Evolutionary conservation across 148 eudicot species (phyloP), one percentile per base, ranked within the genome.

Genomic region (Rhododendron molle): DNA sequence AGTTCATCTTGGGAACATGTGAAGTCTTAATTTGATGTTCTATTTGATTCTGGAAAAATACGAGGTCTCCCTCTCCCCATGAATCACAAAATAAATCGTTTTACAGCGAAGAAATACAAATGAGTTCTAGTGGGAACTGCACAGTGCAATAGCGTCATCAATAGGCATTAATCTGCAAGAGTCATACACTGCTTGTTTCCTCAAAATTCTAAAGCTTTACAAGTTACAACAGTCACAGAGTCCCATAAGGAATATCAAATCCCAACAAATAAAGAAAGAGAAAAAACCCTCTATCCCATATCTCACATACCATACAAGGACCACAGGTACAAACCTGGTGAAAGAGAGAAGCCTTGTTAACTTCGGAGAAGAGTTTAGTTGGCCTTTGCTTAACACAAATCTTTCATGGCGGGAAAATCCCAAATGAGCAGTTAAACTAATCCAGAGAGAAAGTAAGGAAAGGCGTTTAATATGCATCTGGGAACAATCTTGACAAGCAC

Each of bases 401-500:
- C 30, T 2, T 76, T 11, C 20, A n/a, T 26, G 47, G 78, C 2
- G 78, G 79, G n/a, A 76, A 76, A 76, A 28, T 52, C 36, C 32
- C 0, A 52, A 34, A 54, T 32, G 28, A 30, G n/a, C 34, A 5
- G 21, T 5, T 8, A n/a, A 34, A 28, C 15, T 58, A 32, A 21
- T 74, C 81, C 89, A 1, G 38, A 2, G 8, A 13, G 7, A 5
- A 30, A 13, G 2, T 12, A 28, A 3, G 73, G 28, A 1, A 71
- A 71, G 20, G 76, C 21, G 8, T 14, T 34, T 71, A 30, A 12
- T 14, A 30, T 30, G 88, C 80, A 69, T 90, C 87, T 1, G 90
- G 79, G 84, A 73, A 85, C 7, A 86, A 88, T 91, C 90, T 92
- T 80, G 93, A 92, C 82, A 88, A 88, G 86, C 88, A 92, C 13